A percentile compares a stretch with the other conserved stretches of the same genome.
These are phyloP conservation scores for Globisporangium ultimum DNA, from an alignment of 352 stramenopile species.

Conservation along the genomic window DNA sequence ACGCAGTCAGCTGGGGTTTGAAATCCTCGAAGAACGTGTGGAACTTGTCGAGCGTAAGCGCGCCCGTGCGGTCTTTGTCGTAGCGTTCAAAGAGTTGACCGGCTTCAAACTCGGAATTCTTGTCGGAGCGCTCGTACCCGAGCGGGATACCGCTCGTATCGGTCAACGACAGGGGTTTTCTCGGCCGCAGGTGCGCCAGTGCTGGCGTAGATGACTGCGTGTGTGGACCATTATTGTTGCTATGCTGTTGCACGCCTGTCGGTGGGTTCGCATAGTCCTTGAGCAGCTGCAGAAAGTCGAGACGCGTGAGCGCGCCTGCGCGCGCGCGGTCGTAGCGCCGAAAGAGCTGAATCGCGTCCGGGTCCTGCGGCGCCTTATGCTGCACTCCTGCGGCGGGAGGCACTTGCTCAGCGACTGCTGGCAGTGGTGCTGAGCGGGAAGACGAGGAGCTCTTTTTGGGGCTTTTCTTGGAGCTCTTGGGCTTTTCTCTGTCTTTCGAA, in stretches of 20 bases:
- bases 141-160: constrained; percentile 63
- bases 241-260: not conserved
- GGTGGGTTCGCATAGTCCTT: constrained; percentile 50
- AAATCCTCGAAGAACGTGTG: constrained; percentile 75
- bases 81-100: constrained; percentile 83
- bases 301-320: constrained; percentile 44
- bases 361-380: constrained; percentile 21
- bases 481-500: constrained; percentile 22
- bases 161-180: constrained; percentile 54
- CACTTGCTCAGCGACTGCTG: not conserved
- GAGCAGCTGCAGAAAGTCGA: constrained; percentile 71
- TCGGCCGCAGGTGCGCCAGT: constrained; percentile 9
- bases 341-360: constrained; percentile 80
- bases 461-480: constrained; percentile 31
- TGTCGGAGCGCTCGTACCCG: constrained; percentile 62
- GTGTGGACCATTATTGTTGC: not conserved
- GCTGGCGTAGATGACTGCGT: not conserved
- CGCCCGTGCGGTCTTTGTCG: constrained; percentile 51
- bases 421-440: constrained; percentile 13
- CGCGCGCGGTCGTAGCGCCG: constrained; percentile 65
- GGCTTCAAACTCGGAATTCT: constrained; percentile 83
- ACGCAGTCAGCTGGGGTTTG: constrained; percentile 50
- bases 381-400: too few species aligned
- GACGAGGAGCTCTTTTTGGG: constrained; percentile 16
- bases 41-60: constrained; percentile 64